Conservation (phyloP, 257 asterid genomes). For the Solanum ahanhuiri region DNA sequence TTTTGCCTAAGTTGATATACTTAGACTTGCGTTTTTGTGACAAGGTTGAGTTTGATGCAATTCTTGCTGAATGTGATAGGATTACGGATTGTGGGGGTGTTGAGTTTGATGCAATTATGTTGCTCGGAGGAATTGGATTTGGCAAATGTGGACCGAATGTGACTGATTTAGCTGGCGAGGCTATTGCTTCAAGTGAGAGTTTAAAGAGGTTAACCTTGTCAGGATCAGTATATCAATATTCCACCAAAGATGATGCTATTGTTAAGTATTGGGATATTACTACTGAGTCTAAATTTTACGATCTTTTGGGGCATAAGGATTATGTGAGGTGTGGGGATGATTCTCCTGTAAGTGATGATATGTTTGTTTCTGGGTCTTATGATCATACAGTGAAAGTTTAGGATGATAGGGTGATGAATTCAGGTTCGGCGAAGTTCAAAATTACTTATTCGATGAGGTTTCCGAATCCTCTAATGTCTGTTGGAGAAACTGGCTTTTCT, state of each 20-base stretch:
- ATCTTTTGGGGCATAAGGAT: conserved; percentile 75
- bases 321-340: conserved; percentile 83
- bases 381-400: conserved; percentile 68
- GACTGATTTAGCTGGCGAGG: no score
- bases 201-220: no score
- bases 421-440: conserved; percentile 50
- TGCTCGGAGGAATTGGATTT: no score
- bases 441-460: conserved; percentile 77
- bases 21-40: no score
- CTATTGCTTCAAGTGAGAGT: no score
- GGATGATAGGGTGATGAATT: conserved; percentile 37
- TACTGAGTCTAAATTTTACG: conserved; percentile 32
- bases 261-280: conserved; percentile 86
- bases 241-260: conserved; percentile 48
- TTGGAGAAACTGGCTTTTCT: conserved; percentile 15
- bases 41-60: no score
- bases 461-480: conserved; percentile 57
- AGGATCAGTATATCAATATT: no score
- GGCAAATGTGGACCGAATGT: no score
- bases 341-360: conserved; percentile 63
- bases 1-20: no score
- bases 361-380: conserved; percentile 68
- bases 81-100: no score
- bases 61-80: no score
- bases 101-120: no score